Percentiles rank a stretch among this genome's conserved stretches.
Conservation (phyloP, 257 asterid genomes). For the Parsonsia alboflavescens region DNA sequence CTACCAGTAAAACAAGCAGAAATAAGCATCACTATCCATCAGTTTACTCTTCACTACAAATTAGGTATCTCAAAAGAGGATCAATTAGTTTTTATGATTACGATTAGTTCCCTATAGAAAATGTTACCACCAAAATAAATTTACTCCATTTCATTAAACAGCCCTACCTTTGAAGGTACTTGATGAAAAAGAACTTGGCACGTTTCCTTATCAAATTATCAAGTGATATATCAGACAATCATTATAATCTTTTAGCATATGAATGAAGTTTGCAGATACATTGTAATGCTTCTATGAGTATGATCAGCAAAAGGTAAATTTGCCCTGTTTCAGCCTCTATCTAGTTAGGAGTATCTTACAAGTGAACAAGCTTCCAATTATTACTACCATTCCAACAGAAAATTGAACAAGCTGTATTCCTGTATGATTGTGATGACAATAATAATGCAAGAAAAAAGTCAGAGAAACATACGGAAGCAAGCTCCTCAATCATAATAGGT, state of each 20-base stretch:
- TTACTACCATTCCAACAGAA: not conserved
- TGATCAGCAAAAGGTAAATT: not conserved
- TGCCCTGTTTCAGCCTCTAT: not conserved
- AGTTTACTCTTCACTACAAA: not conserved
- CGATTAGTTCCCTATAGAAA: not conserved
- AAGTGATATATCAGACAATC: not conserved
- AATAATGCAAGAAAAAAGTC: constrained; percentile 1
- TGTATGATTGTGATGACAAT: not conserved
- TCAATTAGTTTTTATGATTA: no score
- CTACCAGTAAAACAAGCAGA: not conserved
- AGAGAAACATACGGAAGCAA: constrained; percentile 65
- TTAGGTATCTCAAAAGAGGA: not conserved
- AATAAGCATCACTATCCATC: not conserved
- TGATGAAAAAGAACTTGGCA: not conserved
- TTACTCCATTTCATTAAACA: not conserved
- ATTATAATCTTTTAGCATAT: not conserved
- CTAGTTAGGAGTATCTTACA: not conserved
- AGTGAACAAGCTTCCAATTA: not conserved
- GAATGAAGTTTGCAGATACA: not conserved
- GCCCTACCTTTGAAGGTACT: not conserved
- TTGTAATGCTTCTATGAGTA: not conserved
- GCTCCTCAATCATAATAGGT: constrained; percentile 92
- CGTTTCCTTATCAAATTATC: not conserved
- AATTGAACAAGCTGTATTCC: not conserved
- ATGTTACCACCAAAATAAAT: not conserved